These are phyloP conservation scores for Marasmius sp. DNA, from an alignment of 1,284 basidiomycete genomes.

Conservation along the genomic window DNA sequence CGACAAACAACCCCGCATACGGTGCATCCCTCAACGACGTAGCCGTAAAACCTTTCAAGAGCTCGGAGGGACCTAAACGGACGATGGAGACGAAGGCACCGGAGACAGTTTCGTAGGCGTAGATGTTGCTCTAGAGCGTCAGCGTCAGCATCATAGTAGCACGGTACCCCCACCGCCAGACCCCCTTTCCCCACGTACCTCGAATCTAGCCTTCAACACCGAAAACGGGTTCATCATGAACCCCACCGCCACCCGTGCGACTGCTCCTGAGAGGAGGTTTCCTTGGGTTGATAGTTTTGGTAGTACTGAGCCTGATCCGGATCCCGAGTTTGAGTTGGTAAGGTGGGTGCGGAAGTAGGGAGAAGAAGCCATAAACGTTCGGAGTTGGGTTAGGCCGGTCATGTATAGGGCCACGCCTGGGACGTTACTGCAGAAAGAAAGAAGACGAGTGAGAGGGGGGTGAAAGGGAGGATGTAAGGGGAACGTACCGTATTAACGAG, in stretches of 20 bases:
- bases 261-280: slow-evolving; percentile 88
- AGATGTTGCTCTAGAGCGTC: slow-evolving; percentile 69
- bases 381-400: slow-evolving; percentile 80
- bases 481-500: slow-evolving; percentile 68
- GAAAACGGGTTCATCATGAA: slow-evolving; percentile 92
- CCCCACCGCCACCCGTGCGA: slow-evolving; percentile 83
- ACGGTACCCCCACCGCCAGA: too few species aligned
- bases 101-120: slow-evolving; percentile 68
- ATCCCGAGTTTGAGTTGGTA: slow-evolving; percentile 18
- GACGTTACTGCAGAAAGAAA: slow-evolving; percentile 64
- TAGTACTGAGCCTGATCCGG: slow-evolving; percentile 59
- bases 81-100: slow-evolving; percentile 64
- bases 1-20: slow-evolving; percentile 92
- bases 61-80: slow-evolving; percentile 75
- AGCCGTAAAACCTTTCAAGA: slow-evolving; percentile 88
- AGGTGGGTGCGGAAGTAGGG: slow-evolving; percentile 55
- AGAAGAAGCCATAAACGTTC: slow-evolving; percentile 67
- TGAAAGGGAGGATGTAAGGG: not conserved
- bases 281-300: slow-evolving; percentile 79
- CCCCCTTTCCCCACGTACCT: slow-evolving; percentile 54
- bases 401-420: slow-evolving; percentile 94
- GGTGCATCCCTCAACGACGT: slow-evolving; percentile 94
- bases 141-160: slow-evolving; percentile 8
- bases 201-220: slow-evolving; percentile 92
- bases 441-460: not conserved